A percentile compares a stretch with the other conserved stretches of the same genome.
Conservation (phyloP, 1,284 basidiomycete species). For the Pisolithus thermaeus region DNA sequence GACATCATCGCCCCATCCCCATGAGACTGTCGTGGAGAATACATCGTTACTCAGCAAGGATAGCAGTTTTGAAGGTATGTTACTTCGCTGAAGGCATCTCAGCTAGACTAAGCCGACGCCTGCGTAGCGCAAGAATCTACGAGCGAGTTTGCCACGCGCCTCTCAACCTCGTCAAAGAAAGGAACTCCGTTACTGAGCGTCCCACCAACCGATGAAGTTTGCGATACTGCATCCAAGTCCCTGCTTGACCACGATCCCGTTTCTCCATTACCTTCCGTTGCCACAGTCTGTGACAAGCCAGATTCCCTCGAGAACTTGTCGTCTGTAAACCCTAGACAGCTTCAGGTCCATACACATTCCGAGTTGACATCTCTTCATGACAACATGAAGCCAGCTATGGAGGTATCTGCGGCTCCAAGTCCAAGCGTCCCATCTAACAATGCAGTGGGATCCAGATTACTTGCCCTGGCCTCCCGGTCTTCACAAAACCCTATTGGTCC, state of each 20-base stretch:
- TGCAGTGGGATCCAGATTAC: slow-evolving; percentile 63
- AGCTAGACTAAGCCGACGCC: slow-evolving; percentile 9
- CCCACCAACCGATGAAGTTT: slow-evolving; percentile 8
- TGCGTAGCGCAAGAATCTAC: slow-evolving; percentile 9
- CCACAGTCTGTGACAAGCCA: slow-evolving; percentile 14
- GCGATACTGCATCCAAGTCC: neutral
- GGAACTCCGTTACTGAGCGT: slow-evolving; percentile 6
- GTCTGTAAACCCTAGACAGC: slow-evolving; percentile 32
- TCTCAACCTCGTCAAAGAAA: slow-evolving; percentile 5
- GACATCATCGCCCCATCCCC: neutral
- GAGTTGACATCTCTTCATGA: slow-evolving; percentile 12
- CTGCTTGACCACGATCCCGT: slow-evolving; percentile 4
- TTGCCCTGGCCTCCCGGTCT: slow-evolving; percentile 58
- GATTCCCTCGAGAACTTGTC: slow-evolving; percentile 26
- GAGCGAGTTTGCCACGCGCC: slow-evolving; percentile 7
- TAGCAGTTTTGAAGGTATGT: slow-evolving; percentile 18
- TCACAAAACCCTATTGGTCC: slow-evolving; percentile 17
- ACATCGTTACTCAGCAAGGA: slow-evolving; percentile 6
- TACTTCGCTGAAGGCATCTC: neutral
- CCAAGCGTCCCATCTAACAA: slow-evolving; percentile 46
- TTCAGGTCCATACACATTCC: slow-evolving; percentile 28
- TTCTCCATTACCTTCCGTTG: slow-evolving; percentile 10
- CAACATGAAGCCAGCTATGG: slow-evolving; percentile 12
- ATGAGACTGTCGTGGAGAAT: slow-evolving; percentile 8
- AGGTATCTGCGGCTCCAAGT: slow-evolving; percentile 7